Conservation (phyloP, 768 basidiomycete genomes). For the Artomyces pyxidatus region DNA sequence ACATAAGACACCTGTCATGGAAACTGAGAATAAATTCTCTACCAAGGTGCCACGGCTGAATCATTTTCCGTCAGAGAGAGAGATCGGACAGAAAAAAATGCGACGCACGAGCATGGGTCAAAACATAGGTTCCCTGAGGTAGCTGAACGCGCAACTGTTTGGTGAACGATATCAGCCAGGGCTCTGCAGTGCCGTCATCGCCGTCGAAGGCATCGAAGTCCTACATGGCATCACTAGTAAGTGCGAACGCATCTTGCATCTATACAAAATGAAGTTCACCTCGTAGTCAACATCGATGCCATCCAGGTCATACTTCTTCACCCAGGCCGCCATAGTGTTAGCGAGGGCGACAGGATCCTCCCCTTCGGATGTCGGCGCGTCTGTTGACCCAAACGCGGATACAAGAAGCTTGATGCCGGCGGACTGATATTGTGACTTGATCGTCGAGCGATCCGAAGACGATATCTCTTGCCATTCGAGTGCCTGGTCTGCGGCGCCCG, state of each 20-base stretch:
- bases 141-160: constrained; percentile 28
- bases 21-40: background rate
- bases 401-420: constrained; percentile 55
- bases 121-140: constrained; percentile 26
- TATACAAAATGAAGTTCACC: background rate
- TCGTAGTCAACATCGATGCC: constrained; percentile 52
- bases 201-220: constrained; percentile 55
- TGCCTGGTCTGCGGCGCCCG: constrained; percentile 38
- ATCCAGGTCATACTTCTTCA: constrained; percentile 38
- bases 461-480: constrained; percentile 35
- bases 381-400: constrained; percentile 42
- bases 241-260: background rate
- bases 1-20: background rate
- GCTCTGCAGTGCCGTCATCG: constrained; percentile 43
- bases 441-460: constrained; percentile 29
- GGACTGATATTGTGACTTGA: constrained; percentile 39
- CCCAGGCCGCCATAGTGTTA: constrained; percentile 37
- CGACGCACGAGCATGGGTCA: constrained; percentile 29
- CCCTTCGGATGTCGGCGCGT: constrained; percentile 35
- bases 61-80: background rate
- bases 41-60: background rate
- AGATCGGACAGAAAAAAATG: background rate
- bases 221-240: constrained; percentile 15
- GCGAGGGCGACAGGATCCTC: constrained; percentile 32
- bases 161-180: constrained; percentile 32